These are phyloP conservation scores for Metschnikowia koreensis DNA, from an alignment of 805 yeast species.

Conservation along the genomic window DNA sequence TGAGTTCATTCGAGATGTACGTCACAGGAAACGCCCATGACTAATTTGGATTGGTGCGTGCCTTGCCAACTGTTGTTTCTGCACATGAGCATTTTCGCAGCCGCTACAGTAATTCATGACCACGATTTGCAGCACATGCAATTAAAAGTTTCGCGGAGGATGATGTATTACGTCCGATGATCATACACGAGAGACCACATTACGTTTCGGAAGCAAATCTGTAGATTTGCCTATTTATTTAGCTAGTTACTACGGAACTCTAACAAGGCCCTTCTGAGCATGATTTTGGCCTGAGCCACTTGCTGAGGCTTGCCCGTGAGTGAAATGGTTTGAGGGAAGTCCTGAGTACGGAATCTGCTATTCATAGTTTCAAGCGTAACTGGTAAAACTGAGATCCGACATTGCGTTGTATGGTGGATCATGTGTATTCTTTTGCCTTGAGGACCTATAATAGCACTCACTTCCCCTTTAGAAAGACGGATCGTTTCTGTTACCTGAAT, in stretches of 20 bases:
- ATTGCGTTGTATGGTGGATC: conserved; percentile 11
- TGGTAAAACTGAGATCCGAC: conserved; percentile 16
- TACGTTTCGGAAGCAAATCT: not conserved
- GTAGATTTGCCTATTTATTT: too few species aligned
- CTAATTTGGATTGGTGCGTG: not conserved
- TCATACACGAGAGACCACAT: not conserved
- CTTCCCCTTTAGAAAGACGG: conserved; percentile 13
- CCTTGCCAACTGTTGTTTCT: not conserved
- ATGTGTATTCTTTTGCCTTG: conserved; percentile 9
- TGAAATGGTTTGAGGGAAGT: conserved; percentile 13
- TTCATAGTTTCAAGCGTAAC: conserved; percentile 13
- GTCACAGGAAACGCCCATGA: not conserved
- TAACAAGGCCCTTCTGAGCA: conserved; percentile 13
- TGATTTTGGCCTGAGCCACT: conserved; percentile 12
- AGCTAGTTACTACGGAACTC: conserved; percentile 8
- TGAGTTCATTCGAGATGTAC: too few species aligned
- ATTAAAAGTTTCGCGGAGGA: not conserved
- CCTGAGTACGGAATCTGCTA: conserved; percentile 8
- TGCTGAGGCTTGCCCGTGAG: conserved; percentile 15
- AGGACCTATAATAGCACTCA: conserved; percentile 14
- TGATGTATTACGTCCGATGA: not conserved
- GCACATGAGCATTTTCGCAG: conserved; percentile 8
- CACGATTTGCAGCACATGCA: conserved; percentile 8
- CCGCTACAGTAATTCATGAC: not conserved
- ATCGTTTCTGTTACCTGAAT: conserved; percentile 12